Evolutionary conservation across 2,329 filamentous ascomycete genomes (phyloP).

Genomic region (Fusarium musae): DNA sequence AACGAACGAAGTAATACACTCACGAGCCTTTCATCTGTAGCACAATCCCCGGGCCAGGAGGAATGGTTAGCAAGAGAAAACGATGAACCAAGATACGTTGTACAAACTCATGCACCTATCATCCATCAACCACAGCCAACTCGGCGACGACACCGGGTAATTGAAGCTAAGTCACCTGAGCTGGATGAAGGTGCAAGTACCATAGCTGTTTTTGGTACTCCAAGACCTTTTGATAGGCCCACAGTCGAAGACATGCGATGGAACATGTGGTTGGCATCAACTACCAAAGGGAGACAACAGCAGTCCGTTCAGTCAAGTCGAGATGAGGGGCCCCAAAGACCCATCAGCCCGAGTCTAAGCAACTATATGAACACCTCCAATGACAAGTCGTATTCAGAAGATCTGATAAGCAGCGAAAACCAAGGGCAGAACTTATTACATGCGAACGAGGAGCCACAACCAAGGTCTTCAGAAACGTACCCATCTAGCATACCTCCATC

Average conservation of each 20-base stretch:
- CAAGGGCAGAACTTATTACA: neutral
- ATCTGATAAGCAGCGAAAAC: neutral
- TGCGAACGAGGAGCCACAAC: neutral
- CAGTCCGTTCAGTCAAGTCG: neutral
- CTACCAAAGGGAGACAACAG: neutral
- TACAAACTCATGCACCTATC: constrained; percentile 21
- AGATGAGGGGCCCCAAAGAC: neutral
- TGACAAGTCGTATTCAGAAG: neutral
- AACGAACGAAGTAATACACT: neutral
- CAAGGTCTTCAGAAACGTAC: neutral
- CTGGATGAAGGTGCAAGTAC: constrained; percentile 23
- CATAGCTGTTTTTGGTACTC: constrained; percentile 21
- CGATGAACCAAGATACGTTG: constrained; percentile 28
- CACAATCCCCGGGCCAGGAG: neutral
- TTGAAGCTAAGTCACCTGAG: constrained; percentile 26
- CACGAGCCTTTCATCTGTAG: neutral
- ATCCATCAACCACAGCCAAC: constrained; percentile 46
- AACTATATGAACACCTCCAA: constrained; percentile 22
- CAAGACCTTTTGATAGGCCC: neutral
- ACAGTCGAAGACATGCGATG: constrained; percentile 37
- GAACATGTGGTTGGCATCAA: constrained; percentile 37
- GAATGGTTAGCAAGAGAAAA: neutral
- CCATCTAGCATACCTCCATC: neutral
- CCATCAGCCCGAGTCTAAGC: constrained; percentile 33
- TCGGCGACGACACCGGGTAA: constrained; percentile 12